These are phyloP conservation scores for Trichoderma breve DNA, from an alignment of 2,329 filamentous ascomycete genomes.

Conservation along the genomic window DNA sequence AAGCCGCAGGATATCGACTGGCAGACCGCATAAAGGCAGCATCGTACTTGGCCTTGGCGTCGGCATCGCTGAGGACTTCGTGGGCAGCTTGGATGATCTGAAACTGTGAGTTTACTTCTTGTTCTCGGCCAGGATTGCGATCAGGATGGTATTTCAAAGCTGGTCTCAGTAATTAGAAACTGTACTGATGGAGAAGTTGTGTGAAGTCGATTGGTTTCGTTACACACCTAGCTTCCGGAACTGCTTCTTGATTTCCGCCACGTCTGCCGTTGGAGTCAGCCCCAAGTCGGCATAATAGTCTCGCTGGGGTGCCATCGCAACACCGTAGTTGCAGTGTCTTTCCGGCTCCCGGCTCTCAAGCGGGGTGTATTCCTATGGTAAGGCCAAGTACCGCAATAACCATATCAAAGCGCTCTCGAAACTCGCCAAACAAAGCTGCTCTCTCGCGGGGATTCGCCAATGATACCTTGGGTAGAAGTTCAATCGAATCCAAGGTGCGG, in stretches of 20 bases:
- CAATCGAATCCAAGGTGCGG: not conserved
- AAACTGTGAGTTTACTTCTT: constrained; percentile 77
- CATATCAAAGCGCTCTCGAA: constrained; percentile 20
- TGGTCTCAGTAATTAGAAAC: constrained; percentile 32
- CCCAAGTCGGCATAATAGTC: constrained; percentile 88
- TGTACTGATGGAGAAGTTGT: not conserved
- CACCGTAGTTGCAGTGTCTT: not conserved
- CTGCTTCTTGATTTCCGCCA: constrained; percentile 78
- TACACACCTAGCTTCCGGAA: constrained; percentile 75
- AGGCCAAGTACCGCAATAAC: constrained; percentile 13
- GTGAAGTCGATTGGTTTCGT: not conserved
- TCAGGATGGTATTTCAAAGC: constrained; percentile 86
- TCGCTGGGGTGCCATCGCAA: constrained; percentile 46
- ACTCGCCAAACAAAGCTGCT: not conserved
- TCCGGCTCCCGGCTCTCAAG: not conserved
- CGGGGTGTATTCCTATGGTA: not conserved
- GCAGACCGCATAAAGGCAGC: constrained; percentile 39
- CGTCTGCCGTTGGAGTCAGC: constrained; percentile 63
- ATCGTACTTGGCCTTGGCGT: constrained; percentile 53
- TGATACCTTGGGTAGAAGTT: not conserved
- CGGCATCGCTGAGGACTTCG: constrained; percentile 62
- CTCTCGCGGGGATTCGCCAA: not conserved
- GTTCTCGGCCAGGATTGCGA: constrained; percentile 79
- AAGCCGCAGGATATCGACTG: constrained; percentile 46
- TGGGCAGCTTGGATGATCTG: constrained; percentile 84